Percentiles rank a stretch among this genome's conserved stretches.
phyloP scores from a whole-genome alignment of 2,329 filamentous ascomycete genomes.

The Elsinoe necatrix region DNA sequence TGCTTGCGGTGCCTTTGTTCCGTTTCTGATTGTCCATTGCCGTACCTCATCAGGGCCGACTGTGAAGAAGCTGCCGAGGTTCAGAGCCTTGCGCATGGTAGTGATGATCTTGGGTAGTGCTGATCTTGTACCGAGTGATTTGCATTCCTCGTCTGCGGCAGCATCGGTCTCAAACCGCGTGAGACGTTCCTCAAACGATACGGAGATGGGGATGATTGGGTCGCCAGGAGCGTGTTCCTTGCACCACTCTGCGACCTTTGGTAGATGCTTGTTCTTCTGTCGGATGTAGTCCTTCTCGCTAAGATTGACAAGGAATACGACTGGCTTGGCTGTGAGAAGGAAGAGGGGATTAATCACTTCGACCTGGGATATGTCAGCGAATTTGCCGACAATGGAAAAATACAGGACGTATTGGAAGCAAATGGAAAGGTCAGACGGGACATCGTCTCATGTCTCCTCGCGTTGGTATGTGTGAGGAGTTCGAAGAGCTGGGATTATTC shows the following conservation, averaged over 20 bases:
- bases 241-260: slow-evolving; percentile 90
- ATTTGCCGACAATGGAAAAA: background rate
- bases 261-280: slow-evolving; percentile 99
- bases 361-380: slow-evolving; percentile 51
- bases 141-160: slow-evolving; percentile 75
- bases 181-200: slow-evolving; percentile 86
- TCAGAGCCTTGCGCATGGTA: slow-evolving; percentile 85
- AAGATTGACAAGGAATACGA: slow-evolving; percentile 93
- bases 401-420: background rate
- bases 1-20: slow-evolving; percentile 93
- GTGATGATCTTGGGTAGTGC: slow-evolving; percentile 83
- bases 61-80: slow-evolving; percentile 95
- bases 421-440: slow-evolving; percentile 36
- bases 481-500: slow-evolving; percentile 99
- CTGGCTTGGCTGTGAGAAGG: slow-evolving; percentile 90
- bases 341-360: slow-evolving; percentile 96
- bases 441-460: slow-evolving; percentile 84
- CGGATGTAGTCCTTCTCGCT: slow-evolving; percentile 95
- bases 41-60: slow-evolving; percentile 91
- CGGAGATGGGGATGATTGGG: slow-evolving; percentile 86
- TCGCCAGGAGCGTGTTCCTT: slow-evolving; percentile 82
- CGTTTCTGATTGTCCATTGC: slow-evolving; percentile 95
- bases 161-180: slow-evolving; percentile 70
- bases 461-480: slow-evolving; percentile 62
- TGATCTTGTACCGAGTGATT: slow-evolving; percentile 77